phyloP scores from a whole-genome alignment of 1,284 basidiomycete species.

The Vanrija sp. region DNA sequence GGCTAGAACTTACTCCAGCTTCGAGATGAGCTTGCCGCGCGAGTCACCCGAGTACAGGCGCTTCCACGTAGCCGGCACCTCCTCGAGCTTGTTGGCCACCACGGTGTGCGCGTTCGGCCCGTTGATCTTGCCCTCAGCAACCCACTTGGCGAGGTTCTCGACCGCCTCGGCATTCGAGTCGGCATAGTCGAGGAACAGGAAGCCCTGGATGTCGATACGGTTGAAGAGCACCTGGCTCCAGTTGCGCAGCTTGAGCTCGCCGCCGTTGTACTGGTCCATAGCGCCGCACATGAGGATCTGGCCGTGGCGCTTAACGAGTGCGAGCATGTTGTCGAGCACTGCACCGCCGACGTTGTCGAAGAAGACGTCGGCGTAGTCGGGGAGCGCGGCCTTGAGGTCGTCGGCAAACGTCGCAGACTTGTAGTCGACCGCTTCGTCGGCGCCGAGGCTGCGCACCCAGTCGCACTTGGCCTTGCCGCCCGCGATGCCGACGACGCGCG shows the following conservation, averaged over 20 bases:
- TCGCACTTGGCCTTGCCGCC: slow-evolving; percentile 49
- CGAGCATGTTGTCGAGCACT: slow-evolving; percentile 44
- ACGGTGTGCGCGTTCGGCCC: slow-evolving; percentile 6
- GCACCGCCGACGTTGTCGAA: slow-evolving; percentile 51
- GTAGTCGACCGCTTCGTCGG: slow-evolving; percentile 49
- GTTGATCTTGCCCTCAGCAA: slow-evolving; percentile 11
- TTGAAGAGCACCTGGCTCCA: slow-evolving; percentile 38
- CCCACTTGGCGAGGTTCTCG: slow-evolving; percentile 9
- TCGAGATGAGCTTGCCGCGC: slow-evolving; percentile 30
- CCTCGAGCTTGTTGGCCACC: slow-evolving; percentile 21
- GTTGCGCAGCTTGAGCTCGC: slow-evolving; percentile 13
- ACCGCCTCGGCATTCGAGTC: slow-evolving; percentile 1
- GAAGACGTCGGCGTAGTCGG: slow-evolving; percentile 31
- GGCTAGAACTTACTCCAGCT: slow-evolving; percentile 8
- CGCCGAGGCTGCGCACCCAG: slow-evolving; percentile 46
- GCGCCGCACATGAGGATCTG: slow-evolving; percentile 49
- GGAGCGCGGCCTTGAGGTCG: slow-evolving; percentile 8
- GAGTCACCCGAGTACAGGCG: slow-evolving; percentile 25
- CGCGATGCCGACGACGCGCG: slow-evolving; percentile 49
- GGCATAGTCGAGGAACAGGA: slow-evolving; percentile 36
- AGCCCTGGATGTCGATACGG: slow-evolving; percentile 45
- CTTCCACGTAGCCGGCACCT: slow-evolving; percentile 27
- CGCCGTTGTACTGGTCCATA: slow-evolving; percentile 10
- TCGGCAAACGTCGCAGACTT: background rate
- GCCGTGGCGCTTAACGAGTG: slow-evolving; percentile 44